phyloP scores from a whole-genome alignment of 2,329 filamentous ascomycete genomes.

The Nothophaeocryptopus gaeumannii region DNA sequence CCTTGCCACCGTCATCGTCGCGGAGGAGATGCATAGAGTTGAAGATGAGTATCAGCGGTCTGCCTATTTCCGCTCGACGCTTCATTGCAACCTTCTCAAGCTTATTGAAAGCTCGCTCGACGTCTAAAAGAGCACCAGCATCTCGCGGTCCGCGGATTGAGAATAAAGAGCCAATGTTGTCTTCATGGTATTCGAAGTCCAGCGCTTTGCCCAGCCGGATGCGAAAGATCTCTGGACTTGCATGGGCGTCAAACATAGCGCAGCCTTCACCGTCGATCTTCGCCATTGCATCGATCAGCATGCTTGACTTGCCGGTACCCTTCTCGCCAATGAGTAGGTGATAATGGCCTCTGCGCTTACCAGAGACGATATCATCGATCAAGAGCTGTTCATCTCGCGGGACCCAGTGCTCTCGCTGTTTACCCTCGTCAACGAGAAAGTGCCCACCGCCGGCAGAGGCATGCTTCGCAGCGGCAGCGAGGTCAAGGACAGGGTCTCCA shows the following conservation, averaged over 20 bases:
- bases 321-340: conserved; percentile 92
- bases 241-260: conserved; percentile 94
- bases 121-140: conserved; percentile 86
- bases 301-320: conserved; percentile 92
- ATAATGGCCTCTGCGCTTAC: conserved; percentile 74
- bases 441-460: conserved; percentile 24
- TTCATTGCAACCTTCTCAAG: conserved; percentile 88
- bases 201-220: conserved; percentile 88
- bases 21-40: conserved; percentile 90
- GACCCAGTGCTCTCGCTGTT: conserved; percentile 74
- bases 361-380: conserved; percentile 80
- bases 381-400: conserved; percentile 74
- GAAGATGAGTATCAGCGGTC: conserved; percentile 85
- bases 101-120: conserved; percentile 96
- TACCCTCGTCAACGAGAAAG: conserved; percentile 33
- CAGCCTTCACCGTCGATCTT: conserved; percentile 85
- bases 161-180: conserved; percentile 95
- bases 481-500: conserved; percentile 68
- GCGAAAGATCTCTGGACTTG: conserved; percentile 91
- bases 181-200: conserved; percentile 95
- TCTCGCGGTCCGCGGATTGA: conserved; percentile 90
- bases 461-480: conserved; percentile 53
- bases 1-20: conserved; percentile 88
- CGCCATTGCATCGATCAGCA: conserved; percentile 93
- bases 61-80: conserved; percentile 59